phyloP scores from a whole-genome alignment of 129 eudicot genomes.

The Tagetes erecta region DNA sequence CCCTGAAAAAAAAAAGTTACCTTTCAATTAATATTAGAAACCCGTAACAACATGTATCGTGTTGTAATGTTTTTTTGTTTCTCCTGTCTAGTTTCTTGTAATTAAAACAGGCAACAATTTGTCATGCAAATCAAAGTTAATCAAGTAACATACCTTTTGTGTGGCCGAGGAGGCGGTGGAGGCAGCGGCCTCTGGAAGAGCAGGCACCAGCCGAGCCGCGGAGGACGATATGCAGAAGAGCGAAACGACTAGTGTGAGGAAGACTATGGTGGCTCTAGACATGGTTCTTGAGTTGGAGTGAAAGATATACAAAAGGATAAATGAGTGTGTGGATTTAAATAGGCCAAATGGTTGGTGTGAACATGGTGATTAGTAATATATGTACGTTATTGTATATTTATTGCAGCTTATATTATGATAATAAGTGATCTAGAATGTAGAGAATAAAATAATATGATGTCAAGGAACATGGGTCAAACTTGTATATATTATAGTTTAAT shows the following conservation, averaged over 20 bases:
- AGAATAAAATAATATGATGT: slow-evolving; percentile 6
- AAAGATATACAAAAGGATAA: slow-evolving; percentile 22
- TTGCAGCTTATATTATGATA: background rate
- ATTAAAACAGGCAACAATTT: no score
- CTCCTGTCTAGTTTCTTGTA: no score
- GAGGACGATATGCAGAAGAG: slow-evolving; percentile 7
- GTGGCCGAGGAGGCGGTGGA: slow-evolving; percentile 5
- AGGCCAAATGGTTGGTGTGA: slow-evolving; percentile 25
- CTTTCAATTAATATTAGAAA: background rate
- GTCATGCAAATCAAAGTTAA: no score
- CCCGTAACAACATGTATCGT: no score
- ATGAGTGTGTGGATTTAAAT: slow-evolving; percentile 28
- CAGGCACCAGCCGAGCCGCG: slow-evolving; percentile 26
- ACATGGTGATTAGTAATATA: background rate
- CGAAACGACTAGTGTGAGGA: slow-evolving; percentile 23
- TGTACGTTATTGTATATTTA: no score
- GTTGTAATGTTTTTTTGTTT: no score
- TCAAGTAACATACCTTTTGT: slow-evolving; percentile 19
- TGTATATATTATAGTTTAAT: slow-evolving; percentile 1
- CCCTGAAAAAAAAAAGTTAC: slow-evolving; percentile 10
- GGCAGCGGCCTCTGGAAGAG: background rate
- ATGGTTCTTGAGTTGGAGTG: slow-evolving; percentile 30
- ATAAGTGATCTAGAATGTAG: slow-evolving; percentile 15
- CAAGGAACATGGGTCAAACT: slow-evolving; percentile 22
- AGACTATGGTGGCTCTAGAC: slow-evolving; percentile 29